Percentiles rank a stretch among this genome's conserved stretches.
Evolutionary conservation across 177 flowering plant species (phyloP).

Genomic region (Vitis hybrid): DNA sequence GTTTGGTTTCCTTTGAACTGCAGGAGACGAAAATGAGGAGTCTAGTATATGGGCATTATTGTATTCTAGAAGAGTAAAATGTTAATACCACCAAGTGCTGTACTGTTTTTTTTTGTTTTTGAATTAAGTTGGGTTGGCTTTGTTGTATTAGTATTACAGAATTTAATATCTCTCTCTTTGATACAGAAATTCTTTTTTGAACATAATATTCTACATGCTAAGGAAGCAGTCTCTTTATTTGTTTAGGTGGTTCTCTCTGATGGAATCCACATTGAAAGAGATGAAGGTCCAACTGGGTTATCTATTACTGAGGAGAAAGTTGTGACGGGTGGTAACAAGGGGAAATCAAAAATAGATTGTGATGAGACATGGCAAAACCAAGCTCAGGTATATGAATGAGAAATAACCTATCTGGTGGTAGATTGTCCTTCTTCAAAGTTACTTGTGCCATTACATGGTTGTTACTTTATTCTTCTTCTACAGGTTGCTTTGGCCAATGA

Average conservation of each 20-base stretch:
- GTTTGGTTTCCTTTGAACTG: neutral
- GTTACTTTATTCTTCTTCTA: neutral
- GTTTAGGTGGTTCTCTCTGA: constrained; percentile 6
- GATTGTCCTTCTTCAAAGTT: neutral
- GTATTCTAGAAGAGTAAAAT: no score
- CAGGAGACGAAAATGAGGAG: no score
- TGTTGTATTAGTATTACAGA: no score
- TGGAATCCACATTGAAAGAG: constrained; percentile 4
- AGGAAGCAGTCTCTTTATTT: no score
- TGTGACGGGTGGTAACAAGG: constrained; percentile 3
- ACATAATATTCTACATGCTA: no score
- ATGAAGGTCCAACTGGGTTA: neutral
- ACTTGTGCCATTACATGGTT: neutral
- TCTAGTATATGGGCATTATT: no score
- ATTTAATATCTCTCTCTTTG: no score
- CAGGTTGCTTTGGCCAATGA: constrained; percentile 23
- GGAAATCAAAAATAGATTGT: constrained; percentile 6
- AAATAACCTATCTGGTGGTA: neutral
- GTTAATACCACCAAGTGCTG: no score
- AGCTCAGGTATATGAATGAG: neutral
- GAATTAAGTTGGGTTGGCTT: no score
- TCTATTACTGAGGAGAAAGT: neutral
- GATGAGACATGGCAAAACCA: neutral
- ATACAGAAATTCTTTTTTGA: no score
- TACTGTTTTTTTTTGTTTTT: no score